A percentile compares a stretch with the other conserved stretches of the same genome.
Conservation (phyloP, 164 flowering plant genomes). For the Kalanchoe fedtschenkoi region DNA sequence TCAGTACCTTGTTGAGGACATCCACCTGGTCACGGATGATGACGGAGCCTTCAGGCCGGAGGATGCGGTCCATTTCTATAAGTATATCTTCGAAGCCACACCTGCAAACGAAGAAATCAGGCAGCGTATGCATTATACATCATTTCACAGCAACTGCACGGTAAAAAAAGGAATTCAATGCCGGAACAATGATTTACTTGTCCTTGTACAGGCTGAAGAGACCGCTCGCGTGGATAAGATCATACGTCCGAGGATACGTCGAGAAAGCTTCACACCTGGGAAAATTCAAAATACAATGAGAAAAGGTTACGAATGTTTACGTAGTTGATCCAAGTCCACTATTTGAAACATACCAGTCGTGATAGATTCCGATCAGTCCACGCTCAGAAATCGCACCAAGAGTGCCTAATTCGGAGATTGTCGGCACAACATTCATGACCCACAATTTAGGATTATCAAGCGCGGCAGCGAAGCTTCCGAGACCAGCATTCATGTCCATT, state of each 20-base stretch:
- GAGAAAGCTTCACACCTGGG: slow-evolving; percentile 50
- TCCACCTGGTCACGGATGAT: slow-evolving; percentile 34
- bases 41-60: slow-evolving; percentile 48
- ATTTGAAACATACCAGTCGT: slow-evolving; percentile 34
- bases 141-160: not conserved
- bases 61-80: slow-evolving; percentile 44
- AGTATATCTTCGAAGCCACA: slow-evolving; percentile 34
- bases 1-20: slow-evolving; percentile 29
- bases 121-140: not conserved
- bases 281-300: not conserved
- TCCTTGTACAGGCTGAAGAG: slow-evolving; percentile 35
- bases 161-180: not conserved
- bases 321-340: not conserved
- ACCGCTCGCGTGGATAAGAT: slow-evolving; percentile 40
- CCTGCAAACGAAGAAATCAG: slow-evolving; percentile 13
- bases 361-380: slow-evolving; percentile 48
- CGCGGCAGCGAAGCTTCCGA: slow-evolving; percentile 54
- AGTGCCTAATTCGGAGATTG: slow-evolving; percentile 37
- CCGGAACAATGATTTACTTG: slow-evolving; percentile 20
- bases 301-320: not conserved
- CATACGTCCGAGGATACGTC: slow-evolving; percentile 46
- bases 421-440: slow-evolving; percentile 60
- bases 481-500: slow-evolving; percentile 48
- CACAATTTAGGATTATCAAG: slow-evolving; percentile 37
- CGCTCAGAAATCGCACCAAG: slow-evolving; percentile 35